Conservation (phyloP, 768 basidiomycete species). For the Zangia roseola region DNA sequence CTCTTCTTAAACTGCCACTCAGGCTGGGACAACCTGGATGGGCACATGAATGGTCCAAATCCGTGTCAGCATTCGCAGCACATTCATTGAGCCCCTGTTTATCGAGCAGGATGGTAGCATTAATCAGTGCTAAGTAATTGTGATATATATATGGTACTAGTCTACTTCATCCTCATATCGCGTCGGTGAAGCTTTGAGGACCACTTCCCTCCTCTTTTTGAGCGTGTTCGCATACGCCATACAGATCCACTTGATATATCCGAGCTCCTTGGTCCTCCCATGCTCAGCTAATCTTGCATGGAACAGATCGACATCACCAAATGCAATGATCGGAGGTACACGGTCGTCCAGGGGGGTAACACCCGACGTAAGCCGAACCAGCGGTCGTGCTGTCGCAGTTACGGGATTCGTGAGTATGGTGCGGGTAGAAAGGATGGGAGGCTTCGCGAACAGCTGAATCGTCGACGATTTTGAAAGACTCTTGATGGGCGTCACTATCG, state of each 20-base stretch:
- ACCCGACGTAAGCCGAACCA: conserved; percentile 66
- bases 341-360: conserved; percentile 67
- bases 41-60: too few relatives aligned
- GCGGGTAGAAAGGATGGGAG: conserved; percentile 55
- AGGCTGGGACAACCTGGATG: too few relatives aligned
- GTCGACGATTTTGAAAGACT: conserved; percentile 5
- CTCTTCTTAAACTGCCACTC: too few relatives aligned
- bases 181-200: conserved; percentile 16
- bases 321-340: conserved; percentile 78
- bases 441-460: conserved; percentile 37
- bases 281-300: conserved; percentile 68
- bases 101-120: too few relatives aligned
- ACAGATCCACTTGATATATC: conserved; percentile 70
- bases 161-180: conserved; percentile 6
- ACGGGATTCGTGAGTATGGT: conserved; percentile 43
- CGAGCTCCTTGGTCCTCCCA: conserved; percentile 46
- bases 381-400: conserved; percentile 45
- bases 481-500: neutral
- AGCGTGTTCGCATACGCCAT: conserved; percentile 73
- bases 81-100: too few relatives aligned
- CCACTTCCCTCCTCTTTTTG: conserved; percentile 52
- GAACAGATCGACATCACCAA: conserved; percentile 73
- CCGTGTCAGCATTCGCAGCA: too few relatives aligned
- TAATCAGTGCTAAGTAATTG: too few relatives aligned
- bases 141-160: too few relatives aligned